A percentile compares a stretch with the other conserved stretches of the same genome.
Evolutionary conservation across 331 rosid species (phyloP).

Genomic region (Pyracantha coccinea): DNA sequence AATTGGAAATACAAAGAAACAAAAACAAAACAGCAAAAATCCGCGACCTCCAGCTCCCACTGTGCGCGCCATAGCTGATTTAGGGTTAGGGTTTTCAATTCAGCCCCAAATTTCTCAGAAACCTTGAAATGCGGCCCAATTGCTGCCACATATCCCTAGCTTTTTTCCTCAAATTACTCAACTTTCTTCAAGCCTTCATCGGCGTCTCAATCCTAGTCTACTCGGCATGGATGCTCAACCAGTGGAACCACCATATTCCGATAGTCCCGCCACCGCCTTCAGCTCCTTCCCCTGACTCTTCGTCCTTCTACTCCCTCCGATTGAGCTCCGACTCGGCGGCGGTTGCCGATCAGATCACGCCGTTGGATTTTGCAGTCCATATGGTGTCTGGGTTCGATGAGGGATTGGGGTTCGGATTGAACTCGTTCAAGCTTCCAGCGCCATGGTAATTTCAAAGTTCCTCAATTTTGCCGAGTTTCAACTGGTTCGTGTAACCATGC

Average conservation of each 20-base stretch:
- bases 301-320: constrained; percentile 12
- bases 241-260: constrained; percentile 59
- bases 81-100: not conserved
- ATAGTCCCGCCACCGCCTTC: constrained; percentile 30
- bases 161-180: constrained; percentile 63
- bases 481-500: not conserved
- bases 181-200: constrained; percentile 78
- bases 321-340: constrained; percentile 9
- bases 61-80: not conserved
- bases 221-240: constrained; percentile 81
- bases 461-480: not conserved
- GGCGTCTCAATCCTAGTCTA: constrained; percentile 69
- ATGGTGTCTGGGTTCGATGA: constrained; percentile 25
- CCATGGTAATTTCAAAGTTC: constrained; percentile 51
- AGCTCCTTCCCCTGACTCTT: constrained; percentile 35
- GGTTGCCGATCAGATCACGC: constrained; percentile 15
- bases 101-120: not conserved
- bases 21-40: not conserved
- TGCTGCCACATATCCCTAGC: constrained; percentile 69
- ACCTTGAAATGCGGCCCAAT: constrained; percentile 41
- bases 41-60: not conserved
- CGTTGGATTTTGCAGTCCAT: constrained; percentile 16
- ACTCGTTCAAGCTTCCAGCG: constrained; percentile 54
- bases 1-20: not conserved
- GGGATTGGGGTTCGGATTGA: constrained; percentile 21